Evolutionary conservation across 2,329 filamentous ascomycete species (phyloP).

Genomic region (Talaromyces albobiverticillius): DNA sequence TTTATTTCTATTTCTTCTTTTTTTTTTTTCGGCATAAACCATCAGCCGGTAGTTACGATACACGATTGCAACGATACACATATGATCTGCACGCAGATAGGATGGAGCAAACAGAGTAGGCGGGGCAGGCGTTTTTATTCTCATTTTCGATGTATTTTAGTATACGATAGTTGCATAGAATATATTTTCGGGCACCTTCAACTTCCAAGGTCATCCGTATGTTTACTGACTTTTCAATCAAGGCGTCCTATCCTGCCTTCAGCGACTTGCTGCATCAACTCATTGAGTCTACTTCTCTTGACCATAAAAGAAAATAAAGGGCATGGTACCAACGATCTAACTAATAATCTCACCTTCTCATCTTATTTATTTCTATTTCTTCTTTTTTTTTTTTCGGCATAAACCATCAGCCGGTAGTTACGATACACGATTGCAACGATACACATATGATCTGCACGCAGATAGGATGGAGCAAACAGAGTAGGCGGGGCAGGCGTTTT

Average conservation of each 20-base stretch:
- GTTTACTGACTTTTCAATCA: constrained; percentile 15
- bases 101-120: too few relatives aligned
- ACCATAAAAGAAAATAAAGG: too few relatives aligned
- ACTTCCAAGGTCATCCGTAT: too few relatives aligned
- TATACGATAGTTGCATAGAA: too few relatives aligned
- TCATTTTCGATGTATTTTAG: too few relatives aligned
- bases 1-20: neutral
- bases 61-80: constrained; percentile 9
- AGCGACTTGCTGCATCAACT: constrained; percentile 45
- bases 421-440: constrained; percentile 9
- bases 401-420: neutral
- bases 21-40: constrained; percentile 1
- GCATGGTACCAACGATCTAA: too few relatives aligned
- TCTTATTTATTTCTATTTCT: neutral
- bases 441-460: neutral
- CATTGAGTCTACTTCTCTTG: neutral
- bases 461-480: too few relatives aligned
- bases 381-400: neutral
- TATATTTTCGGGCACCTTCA: too few relatives aligned
- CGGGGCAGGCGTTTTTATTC: too few relatives aligned
- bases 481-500: too few relatives aligned
- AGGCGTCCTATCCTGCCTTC: constrained; percentile 54
- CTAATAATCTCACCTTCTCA: too few relatives aligned
- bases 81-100: too few relatives aligned
- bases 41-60: constrained; percentile 1